Evolutionary conservation across 2,329 filamentous ascomycete genomes (phyloP), one percentile per base, ranked within the genome.

Genomic region (Hypoxylon sp.): DNA sequence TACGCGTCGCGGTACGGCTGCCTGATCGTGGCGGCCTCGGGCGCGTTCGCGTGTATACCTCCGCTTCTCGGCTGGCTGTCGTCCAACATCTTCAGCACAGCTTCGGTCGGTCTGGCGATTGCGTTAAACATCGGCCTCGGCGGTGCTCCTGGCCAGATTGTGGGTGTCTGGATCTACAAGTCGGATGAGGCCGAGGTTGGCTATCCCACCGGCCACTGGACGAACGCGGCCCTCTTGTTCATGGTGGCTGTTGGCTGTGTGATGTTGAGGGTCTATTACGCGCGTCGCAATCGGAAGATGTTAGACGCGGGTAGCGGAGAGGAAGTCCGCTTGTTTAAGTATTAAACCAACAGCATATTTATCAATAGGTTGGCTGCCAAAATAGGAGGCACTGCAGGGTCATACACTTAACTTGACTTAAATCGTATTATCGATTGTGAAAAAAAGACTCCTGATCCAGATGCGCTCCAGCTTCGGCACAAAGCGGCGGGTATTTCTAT

Each of bases 111-210:
- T 0, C 80, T 92, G 13, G 89, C 89, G 0, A 89, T 91, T 57
- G 89, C 89, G 1, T 76, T 92, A 57, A 91, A 91, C 63, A 85
- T 91, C 11, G 87, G 85, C 0, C 81, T 89, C 15, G 82, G 82
- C 49, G 88, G 88, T 0, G 88, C 88, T 0, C 82, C 88, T 0
- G 89, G 89, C 0, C 89, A 91, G 73, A 91, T 91, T 41, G 84
- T 86, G 0, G 89, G 89, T 0, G 87, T 91, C 1, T 91, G 88
- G 88, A 91, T 90, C 59, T 91, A 91, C 76, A 89, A 88, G 71
- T 80, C 84, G 0, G 76, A 85, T 20, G 87, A 91, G 74, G 83
- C 82, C 17, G 76, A 78, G 26, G 74, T 68, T 6, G 89, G 89
- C 0, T 91, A 90, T 72, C 87, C 87, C 0, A 91, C 88, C 0